Percentiles rank a stretch among this genome's conserved stretches.
Evolutionary conservation across 2,329 filamentous ascomycete species (phyloP).

Genomic region (Leptosphaerulina australis): DNA sequence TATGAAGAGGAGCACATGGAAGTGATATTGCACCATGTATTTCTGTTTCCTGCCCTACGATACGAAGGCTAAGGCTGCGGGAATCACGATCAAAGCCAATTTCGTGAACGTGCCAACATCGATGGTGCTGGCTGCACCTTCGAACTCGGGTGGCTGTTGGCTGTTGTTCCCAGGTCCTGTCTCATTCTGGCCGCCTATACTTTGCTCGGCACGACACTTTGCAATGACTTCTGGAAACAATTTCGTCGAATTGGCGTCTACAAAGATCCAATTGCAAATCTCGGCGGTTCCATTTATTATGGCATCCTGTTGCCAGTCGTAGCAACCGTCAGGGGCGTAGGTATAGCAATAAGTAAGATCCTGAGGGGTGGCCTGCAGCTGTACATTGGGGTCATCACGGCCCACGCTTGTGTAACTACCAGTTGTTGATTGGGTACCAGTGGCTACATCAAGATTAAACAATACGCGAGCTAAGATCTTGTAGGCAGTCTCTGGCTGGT

Average conservation of each 20-base stretch:
- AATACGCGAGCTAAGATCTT: constrained; percentile 58
- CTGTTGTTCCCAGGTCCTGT: constrained; percentile 6
- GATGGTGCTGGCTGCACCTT: constrained; percentile 8
- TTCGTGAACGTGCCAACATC: neutral
- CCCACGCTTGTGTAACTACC: constrained; percentile 22
- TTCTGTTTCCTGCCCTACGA: too few species aligned
- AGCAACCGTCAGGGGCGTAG: constrained; percentile 23
- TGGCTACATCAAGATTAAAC: constrained; percentile 53
- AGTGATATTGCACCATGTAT: too few species aligned
- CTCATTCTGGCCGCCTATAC: neutral
- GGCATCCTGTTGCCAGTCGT: constrained; percentile 19
- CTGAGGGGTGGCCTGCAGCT: constrained; percentile 15
- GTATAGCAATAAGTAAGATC: constrained; percentile 27
- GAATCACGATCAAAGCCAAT: neutral
- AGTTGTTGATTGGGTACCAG: constrained; percentile 39
- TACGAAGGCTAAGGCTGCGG: neutral
- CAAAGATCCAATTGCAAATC: constrained; percentile 28
- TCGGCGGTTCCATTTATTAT: constrained; percentile 22
- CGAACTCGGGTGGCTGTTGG: constrained; percentile 8
- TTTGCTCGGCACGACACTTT: constrained; percentile 14
- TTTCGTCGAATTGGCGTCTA: constrained; percentile 26
- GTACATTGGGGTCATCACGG: constrained; percentile 21
- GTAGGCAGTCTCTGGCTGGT: constrained; percentile 56
- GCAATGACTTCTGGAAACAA: constrained; percentile 29
- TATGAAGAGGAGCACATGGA: too few species aligned